Percentiles rank a stretch among this genome's conserved stretches.
phyloP scores from a whole-genome alignment of 2,329 filamentous ascomycete genomes.

The Penicillium sp. region DNA sequence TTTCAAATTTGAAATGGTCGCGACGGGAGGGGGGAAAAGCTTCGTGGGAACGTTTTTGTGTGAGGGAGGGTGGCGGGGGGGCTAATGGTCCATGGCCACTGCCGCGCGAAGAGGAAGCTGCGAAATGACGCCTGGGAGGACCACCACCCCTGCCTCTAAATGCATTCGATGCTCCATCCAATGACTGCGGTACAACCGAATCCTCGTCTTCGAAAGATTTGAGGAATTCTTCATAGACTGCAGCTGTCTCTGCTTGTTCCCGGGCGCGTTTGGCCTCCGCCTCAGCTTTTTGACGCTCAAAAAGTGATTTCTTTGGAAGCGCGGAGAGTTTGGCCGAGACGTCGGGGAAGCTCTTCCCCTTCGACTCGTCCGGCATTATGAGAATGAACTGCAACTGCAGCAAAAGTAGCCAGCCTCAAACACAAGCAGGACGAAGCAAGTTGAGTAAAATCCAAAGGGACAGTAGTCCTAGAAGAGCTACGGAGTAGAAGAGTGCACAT shows the following conservation, averaged over 20 bases:
- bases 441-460: background rate
- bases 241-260: slow-evolving; percentile 83
- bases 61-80: slow-evolving; percentile 41
- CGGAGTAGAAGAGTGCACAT: background rate
- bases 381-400: slow-evolving; percentile 25
- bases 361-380: slow-evolving; percentile 42
- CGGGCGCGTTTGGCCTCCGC: slow-evolving; percentile 82
- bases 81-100: slow-evolving; percentile 54
- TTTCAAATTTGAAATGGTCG: slow-evolving; percentile 41
- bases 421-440: background rate
- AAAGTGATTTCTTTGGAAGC: slow-evolving; percentile 78
- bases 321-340: slow-evolving; percentile 75
- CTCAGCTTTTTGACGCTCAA: slow-evolving; percentile 85
- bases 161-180: slow-evolving; percentile 27
- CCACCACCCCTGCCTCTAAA: slow-evolving; percentile 37
- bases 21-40: slow-evolving; percentile 43
- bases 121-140: slow-evolving; percentile 63
- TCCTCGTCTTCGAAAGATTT: slow-evolving; percentile 62
- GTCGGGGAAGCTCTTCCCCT: slow-evolving; percentile 61
- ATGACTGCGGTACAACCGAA: slow-evolving; percentile 15
- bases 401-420: background rate
- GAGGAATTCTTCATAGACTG: slow-evolving; percentile 82
- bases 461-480: background rate
- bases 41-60: slow-evolving; percentile 48
- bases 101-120: slow-evolving; percentile 44